These are phyloP conservation scores for Termitomyces sp. DNA, from an alignment of 768 basidiomycete genomes.

Conservation along the genomic window DNA sequence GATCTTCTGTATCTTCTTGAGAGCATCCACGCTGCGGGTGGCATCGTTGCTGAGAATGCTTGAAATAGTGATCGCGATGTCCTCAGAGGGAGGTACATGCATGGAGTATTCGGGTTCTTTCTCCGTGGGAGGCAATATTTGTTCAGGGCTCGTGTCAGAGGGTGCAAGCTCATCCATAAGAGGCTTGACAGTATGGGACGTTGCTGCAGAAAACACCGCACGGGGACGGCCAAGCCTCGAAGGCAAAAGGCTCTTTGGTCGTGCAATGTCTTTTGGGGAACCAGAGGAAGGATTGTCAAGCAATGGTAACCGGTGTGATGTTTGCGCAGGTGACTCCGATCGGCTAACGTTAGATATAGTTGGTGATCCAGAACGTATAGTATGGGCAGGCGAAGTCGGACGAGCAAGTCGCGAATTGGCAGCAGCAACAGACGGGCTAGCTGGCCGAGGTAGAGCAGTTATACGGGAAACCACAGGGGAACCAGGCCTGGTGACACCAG, in stretches of 20 bases:
- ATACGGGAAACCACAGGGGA: slow-evolving; percentile 16
- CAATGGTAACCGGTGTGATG: slow-evolving; percentile 22
- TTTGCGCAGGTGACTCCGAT: slow-evolving; percentile 38
- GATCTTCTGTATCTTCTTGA: slow-evolving; percentile 90
- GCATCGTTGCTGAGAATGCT: slow-evolving; percentile 88
- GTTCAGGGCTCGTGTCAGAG: background rate
- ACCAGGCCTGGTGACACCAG: slow-evolving; percentile 41
- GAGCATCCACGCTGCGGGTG: slow-evolving; percentile 79
- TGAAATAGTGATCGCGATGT: slow-evolving; percentile 78
- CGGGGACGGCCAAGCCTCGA: slow-evolving; percentile 70
- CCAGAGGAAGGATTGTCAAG: slow-evolving; percentile 21
- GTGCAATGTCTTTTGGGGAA: slow-evolving; percentile 40
- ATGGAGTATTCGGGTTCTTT: slow-evolving; percentile 22
- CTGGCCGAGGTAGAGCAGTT: slow-evolving; percentile 14
- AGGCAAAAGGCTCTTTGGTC: slow-evolving; percentile 66
- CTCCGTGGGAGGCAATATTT: background rate
- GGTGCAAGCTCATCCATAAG: slow-evolving; percentile 3
- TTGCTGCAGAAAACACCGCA: slow-evolving; percentile 32
- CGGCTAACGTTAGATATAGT: slow-evolving; percentile 25
- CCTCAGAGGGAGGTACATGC: slow-evolving; percentile 36
- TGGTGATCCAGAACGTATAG: slow-evolving; percentile 36
- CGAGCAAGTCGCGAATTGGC: slow-evolving; percentile 30
- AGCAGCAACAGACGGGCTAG: slow-evolving; percentile 24
- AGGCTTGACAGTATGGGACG: slow-evolving; percentile 20
- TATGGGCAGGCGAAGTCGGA: slow-evolving; percentile 42